Evolutionary conservation across 2,329 filamentous ascomycete genomes (phyloP).

Genomic region (Fusarium tricinctum): DNA sequence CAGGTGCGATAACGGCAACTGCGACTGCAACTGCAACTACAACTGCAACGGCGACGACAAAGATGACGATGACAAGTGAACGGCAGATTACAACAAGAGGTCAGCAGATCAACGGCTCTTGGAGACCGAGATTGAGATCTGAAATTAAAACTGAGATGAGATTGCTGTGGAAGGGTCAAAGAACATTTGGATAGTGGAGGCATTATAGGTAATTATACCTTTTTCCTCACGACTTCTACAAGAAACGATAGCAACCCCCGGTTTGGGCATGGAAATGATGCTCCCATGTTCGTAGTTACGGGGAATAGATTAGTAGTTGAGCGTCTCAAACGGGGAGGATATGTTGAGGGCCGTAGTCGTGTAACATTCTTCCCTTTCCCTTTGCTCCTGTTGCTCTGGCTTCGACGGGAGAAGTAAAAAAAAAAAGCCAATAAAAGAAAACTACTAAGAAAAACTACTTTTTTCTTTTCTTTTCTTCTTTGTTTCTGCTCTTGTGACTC

Average conservation of each 20-base stretch:
- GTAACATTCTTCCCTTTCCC: constrained; percentile 5
- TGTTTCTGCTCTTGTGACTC: constrained; percentile 16
- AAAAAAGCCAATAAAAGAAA: not conserved
- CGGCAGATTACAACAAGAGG: constrained; percentile 24
- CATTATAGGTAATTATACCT: constrained; percentile 29
- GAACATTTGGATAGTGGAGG: constrained; percentile 17
- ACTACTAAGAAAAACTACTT: no score
- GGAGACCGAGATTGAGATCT: constrained; percentile 11
- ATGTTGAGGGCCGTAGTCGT: constrained; percentile 5
- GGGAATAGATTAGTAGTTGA: not conserved
- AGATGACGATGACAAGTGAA: constrained; percentile 1
- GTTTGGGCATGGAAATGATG: constrained; percentile 8
- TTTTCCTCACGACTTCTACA: not conserved
- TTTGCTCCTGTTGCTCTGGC: not conserved
- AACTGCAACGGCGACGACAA: no score
- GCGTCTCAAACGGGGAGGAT: constrained; percentile 13
- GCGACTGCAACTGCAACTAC: not conserved
- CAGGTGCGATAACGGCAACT: no score
- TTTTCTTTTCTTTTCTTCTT: not conserved
- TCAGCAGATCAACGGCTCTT: constrained; percentile 7
- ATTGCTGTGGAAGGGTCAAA: constrained; percentile 11
- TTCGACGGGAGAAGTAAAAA: constrained; percentile 6
- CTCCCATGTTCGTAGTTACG: not conserved
- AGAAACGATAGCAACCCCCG: constrained; percentile 6
- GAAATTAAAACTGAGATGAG: not conserved